Conservation (phyloP, 2,329 filamentous ascomycete genomes). For the Leptosphaerulina australis region DNA sequence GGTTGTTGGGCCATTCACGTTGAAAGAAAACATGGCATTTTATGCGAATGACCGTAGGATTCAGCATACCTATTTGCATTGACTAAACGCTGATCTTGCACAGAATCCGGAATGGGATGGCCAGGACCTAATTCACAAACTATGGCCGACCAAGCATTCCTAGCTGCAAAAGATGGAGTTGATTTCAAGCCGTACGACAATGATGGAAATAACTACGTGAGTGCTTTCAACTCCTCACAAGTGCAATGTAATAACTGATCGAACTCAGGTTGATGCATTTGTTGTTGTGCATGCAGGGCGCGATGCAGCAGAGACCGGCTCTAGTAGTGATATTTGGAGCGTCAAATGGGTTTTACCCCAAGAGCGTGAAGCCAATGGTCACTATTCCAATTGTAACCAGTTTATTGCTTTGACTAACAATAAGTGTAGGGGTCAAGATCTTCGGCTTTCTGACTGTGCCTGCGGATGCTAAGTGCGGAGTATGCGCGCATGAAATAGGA, state of each 20-base stretch:
- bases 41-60: constrained; percentile 29
- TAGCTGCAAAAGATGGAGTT: constrained; percentile 11
- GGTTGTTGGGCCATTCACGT: constrained; percentile 30
- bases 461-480: constrained; percentile 30
- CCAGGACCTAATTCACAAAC: constrained; percentile 27
- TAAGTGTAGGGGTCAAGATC: constrained; percentile 22
- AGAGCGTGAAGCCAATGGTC: constrained; percentile 21
- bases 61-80: background rate
- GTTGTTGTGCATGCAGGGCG: constrained; percentile 33
- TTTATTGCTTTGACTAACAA: background rate
- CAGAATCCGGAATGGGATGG: constrained; percentile 19
- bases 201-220: constrained; percentile 30
- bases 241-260: background rate
- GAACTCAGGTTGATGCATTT: constrained; percentile 33
- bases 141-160: constrained; percentile 29
- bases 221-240: constrained; percentile 2
- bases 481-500: constrained; percentile 34
- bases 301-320: constrained; percentile 25
- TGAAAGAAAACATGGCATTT: constrained; percentile 24
- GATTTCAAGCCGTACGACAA: constrained; percentile 31
- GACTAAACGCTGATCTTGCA: background rate
- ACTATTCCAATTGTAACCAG: background rate
- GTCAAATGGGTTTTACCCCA: constrained; percentile 32
- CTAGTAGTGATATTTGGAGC: constrained; percentile 29
- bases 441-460: constrained; percentile 34